A percentile compares a stretch with the other conserved stretches of the same genome.
phyloP scores from a whole-genome alignment of 495 filamentous ascomycete genomes.

The Hypomontagnella submonticulosa region DNA sequence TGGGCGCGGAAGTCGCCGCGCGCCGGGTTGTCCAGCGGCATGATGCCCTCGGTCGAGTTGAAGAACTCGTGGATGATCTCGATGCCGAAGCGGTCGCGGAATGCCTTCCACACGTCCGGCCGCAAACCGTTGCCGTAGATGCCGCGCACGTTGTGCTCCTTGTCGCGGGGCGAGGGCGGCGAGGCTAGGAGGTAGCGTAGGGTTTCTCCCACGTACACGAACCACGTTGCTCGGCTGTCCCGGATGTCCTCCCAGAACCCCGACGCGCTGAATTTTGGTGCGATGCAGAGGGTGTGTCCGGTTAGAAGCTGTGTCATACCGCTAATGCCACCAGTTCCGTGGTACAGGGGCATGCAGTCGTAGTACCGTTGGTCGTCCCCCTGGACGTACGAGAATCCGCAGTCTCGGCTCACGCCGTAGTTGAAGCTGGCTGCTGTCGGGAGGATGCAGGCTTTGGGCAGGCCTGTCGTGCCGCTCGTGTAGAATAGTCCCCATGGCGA shows the following conservation, averaged over 20 bases:
- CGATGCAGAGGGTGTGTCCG: conserved; percentile 73
- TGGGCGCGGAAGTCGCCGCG: conserved; percentile 68
- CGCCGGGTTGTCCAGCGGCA: conserved; percentile 67
- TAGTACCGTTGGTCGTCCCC: conserved; percentile 69
- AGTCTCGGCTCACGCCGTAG: conserved; percentile 43
- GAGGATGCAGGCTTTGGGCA: conserved; percentile 71
- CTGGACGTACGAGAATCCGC: conserved; percentile 43
- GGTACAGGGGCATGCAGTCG: conserved; percentile 83
- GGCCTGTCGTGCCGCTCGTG: conserved; percentile 75
- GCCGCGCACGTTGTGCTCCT: conserved; percentile 69
- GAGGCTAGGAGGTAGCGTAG: conserved; percentile 78
- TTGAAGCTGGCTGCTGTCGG: conserved; percentile 55
- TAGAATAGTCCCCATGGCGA: conserved; percentile 73
- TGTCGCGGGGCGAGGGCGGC: conserved; percentile 71
- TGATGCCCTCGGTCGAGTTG: conserved; percentile 72
- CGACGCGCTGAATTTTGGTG: conserved; percentile 74
- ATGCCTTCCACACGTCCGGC: conserved; percentile 78
- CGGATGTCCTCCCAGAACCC: conserved; percentile 81
- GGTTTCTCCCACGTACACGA: conserved; percentile 87
- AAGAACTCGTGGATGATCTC: conserved; percentile 71
- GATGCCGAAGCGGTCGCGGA: conserved; percentile 72
- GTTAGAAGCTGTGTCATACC: conserved; percentile 64
- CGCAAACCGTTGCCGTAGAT: conserved; percentile 84
- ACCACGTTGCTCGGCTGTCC: conserved; percentile 72
- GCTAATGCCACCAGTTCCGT: conserved; percentile 74